Percentiles rank a stretch among this genome's conserved stretches.
Conservation (phyloP, 2,329 filamentous ascomycete genomes). For the Colletotrichum brevisporum region DNA sequence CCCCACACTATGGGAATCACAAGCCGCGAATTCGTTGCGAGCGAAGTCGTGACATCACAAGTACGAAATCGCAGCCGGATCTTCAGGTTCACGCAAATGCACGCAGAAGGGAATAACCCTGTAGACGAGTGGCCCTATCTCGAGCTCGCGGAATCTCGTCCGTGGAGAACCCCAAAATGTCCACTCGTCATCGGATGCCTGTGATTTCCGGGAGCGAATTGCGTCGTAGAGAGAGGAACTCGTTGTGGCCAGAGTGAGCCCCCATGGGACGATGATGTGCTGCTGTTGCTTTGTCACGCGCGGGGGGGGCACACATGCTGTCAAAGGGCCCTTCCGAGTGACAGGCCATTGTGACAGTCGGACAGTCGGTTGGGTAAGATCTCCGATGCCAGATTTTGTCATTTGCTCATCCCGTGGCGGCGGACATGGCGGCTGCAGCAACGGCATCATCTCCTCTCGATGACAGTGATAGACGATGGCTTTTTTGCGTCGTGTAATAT, state of each 20-base stretch:
- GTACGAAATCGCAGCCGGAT: slow-evolving; percentile 1
- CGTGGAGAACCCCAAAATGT: not conserved
- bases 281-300: not conserved
- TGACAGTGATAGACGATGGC: not conserved
- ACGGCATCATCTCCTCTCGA: not conserved
- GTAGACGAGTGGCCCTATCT: not conserved
- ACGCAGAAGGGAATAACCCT: slow-evolving; percentile 2
- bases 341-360: slow-evolving; percentile 32
- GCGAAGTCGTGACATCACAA: slow-evolving; percentile 22
- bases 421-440: not conserved
- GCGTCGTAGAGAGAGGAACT: not conserved
- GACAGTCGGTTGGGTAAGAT: slow-evolving; percentile 7
- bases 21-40: not conserved
- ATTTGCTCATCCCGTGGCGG: not conserved
- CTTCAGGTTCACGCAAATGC: slow-evolving; percentile 6
- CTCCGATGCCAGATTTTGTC: slow-evolving; percentile 18
- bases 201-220: not conserved
- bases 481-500: slow-evolving; percentile 19
- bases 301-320: not conserved
- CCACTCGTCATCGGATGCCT: slow-evolving; percentile 11
- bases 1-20: not conserved
- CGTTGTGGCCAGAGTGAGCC: not conserved
- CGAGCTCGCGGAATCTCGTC: not conserved
- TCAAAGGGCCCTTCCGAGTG: not conserved
- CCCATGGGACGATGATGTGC: slow-evolving; percentile 31